Base-by-base conservation (phyloP, 768 basidiomycete genomes). In the Atractiella rhizophila region DNA sequence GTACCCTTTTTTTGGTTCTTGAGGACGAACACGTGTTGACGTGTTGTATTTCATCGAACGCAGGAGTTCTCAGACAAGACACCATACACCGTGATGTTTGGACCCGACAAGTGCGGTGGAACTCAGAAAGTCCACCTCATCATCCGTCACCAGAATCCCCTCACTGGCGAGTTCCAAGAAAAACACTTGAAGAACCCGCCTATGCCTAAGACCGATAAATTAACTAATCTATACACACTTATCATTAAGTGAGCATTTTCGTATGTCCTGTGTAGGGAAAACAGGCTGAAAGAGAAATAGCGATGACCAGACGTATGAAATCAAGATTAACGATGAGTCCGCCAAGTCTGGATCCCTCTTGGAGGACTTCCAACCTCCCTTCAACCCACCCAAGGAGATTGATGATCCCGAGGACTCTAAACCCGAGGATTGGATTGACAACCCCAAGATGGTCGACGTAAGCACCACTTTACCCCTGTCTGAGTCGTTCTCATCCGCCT, bases 111-210 rank as follows among this genome's bases (percentile, higher is more conserved):
- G 49, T 63, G 63, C 46, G 63, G 63, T 18, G 44, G 59, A 5
- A 63, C 61, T 44, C 59, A 61, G 26, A 55, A 86, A 79, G 66
- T 94, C 37, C 91, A 98, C 68, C 94, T 98, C 63, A 98, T 98
- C 64, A 88, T 98, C 81, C 80, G 85, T 54, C 78, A 94, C 68
- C 73, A 76, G 65, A 86, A 72, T 66, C 88, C 91, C 27, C 68
- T 76, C 53, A 81, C 77, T 33, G 81, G 81, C 52, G 82, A 83
- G 55, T 70, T 69, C 49, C 91, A 96, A 62, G 91, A 98, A 71
- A 96, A 98, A 62, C 91, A 98, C 62, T 73, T 96, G 45, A 70
- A 65, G 39, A 57, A 67, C 44, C 66, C 85, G 47, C 86, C 83
- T 45, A 68, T 67, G 43, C 88, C 88, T 34, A 64, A 73, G 48